Percentiles rank a stretch among this genome's conserved stretches.
Evolutionary conservation across 306 rosid genomes (phyloP).

Genomic region (Echinosophora koreensis): DNA sequence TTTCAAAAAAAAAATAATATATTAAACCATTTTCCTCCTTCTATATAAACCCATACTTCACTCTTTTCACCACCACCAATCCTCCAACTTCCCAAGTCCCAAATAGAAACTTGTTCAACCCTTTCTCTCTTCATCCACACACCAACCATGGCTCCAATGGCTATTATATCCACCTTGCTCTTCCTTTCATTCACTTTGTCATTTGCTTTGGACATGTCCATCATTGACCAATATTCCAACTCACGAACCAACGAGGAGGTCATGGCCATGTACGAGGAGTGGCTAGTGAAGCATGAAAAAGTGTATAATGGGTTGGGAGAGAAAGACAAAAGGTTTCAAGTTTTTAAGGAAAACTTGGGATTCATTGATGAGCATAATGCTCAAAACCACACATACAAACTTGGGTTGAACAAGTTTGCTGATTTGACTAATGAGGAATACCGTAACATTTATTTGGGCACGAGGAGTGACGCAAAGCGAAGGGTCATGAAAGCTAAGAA

Average conservation of each 20-base stretch:
- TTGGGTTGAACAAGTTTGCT: conserved; percentile 82
- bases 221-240: neutral
- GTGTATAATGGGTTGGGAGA: conserved; percentile 76
- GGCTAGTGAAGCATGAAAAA: conserved; percentile 72
- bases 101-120: neutral
- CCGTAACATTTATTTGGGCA: conserved; percentile 67
- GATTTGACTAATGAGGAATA: conserved; percentile 86
- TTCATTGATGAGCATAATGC: conserved; percentile 79
- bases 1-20: neutral
- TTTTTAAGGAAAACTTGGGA: conserved; percentile 75
- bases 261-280: conserved; percentile 61
- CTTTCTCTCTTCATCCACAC: neutral
- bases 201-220: conserved; percentile 40
- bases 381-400: conserved; percentile 62
- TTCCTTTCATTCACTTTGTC: conserved; percentile 51
- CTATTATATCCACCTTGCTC: conserved; percentile 41
- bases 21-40: conserved; percentile 34
- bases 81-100: neutral
- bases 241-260: conserved; percentile 60
- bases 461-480: conserved; percentile 55
- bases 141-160: conserved; percentile 51
- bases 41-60: conserved; percentile 42
- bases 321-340: conserved; percentile 67
- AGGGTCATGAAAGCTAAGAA: conserved; percentile 65
- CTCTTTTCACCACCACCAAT: conserved; percentile 37